phyloP scores from a whole-genome alignment of 192 early-diverging fungal genomes.

The Backusella liffmaniae region DNA sequence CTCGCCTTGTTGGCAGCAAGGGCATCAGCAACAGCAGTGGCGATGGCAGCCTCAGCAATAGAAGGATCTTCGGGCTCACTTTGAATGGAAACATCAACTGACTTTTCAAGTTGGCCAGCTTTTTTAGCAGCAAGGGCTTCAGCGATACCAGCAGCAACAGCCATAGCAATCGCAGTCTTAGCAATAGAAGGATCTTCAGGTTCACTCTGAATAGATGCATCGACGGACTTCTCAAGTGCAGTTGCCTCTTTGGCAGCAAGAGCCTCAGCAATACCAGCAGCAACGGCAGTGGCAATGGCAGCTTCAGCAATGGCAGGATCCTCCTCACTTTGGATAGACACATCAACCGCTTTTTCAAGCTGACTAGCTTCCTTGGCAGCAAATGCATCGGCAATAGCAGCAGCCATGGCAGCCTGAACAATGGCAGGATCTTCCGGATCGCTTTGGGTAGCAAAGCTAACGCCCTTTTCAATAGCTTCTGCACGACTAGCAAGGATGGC shows the following conservation, averaged over 20 bases:
- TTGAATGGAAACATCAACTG: not conserved
- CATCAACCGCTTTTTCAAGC: not conserved
- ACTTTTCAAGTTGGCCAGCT: not conserved
- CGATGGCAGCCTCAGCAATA: constrained; percentile 29
- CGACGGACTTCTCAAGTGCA: not conserved
- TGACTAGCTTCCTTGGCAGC: not conserved
- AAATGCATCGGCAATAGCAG: constrained; percentile 6
- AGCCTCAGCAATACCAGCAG: constrained; percentile 8
- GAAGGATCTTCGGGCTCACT: constrained; percentile 1
- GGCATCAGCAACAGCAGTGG: constrained; percentile 33
- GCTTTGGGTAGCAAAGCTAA: not conserved
- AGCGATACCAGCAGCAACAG: not conserved
- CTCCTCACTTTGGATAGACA: not conserved
- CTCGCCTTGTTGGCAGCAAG: constrained; percentile 7
- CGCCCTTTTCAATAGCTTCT: not conserved
- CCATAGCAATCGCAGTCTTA: not conserved
- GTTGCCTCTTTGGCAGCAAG: constrained; percentile 11
- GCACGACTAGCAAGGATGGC: not conserved
- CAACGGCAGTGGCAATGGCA: not conserved
- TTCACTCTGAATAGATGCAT: not conserved
- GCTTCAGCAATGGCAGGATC: not conserved
- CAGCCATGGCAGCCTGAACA: not conserved
- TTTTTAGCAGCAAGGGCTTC: not conserved
- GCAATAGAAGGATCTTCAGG: not conserved
- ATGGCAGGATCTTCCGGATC: not conserved